Evolutionary conservation across 331 rosid species (phyloP).

Genomic region (Pyrus hybrid): DNA sequence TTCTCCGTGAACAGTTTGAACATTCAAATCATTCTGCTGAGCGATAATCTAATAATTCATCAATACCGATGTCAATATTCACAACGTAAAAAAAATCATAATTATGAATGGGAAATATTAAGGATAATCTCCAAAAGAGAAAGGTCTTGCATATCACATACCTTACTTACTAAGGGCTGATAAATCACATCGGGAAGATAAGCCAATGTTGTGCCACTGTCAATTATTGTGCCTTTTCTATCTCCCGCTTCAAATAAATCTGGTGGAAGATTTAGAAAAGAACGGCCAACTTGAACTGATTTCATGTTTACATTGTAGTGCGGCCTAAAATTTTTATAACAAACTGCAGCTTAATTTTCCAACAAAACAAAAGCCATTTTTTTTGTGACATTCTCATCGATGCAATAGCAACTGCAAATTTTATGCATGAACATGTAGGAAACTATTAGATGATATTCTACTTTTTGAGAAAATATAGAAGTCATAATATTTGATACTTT

Average conservation of each 20-base stretch:
- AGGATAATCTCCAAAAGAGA: background rate
- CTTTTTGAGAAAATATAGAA: background rate
- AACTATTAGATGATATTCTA: background rate
- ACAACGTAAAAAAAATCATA: background rate
- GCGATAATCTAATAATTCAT: conserved; percentile 48
- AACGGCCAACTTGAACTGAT: conserved; percentile 74
- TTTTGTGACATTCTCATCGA: background rate
- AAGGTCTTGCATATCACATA: conserved; percentile 17
- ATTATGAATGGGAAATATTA: background rate
- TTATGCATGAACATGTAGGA: background rate
- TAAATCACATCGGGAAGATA: conserved; percentile 87
- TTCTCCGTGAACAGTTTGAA: conserved; percentile 73
- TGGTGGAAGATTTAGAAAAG: conserved; percentile 45
- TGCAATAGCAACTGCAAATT: background rate
- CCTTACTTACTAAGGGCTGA: conserved; percentile 68
- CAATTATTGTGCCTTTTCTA: conserved; percentile 82
- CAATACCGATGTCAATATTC: background rate
- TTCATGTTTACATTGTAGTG: conserved; percentile 93
- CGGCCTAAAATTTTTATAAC: conserved; percentile 42
- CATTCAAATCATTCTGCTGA: conserved; percentile 63
- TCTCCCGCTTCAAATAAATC: conserved; percentile 57
- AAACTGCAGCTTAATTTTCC: conserved; percentile 8
- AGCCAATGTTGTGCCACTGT: conserved; percentile 98
- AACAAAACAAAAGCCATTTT: background rate
- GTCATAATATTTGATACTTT: background rate